These are phyloP conservation scores for Tothia fuscella DNA, from an alignment of 2,329 filamentous ascomycete genomes.

Conservation along the genomic window DNA sequence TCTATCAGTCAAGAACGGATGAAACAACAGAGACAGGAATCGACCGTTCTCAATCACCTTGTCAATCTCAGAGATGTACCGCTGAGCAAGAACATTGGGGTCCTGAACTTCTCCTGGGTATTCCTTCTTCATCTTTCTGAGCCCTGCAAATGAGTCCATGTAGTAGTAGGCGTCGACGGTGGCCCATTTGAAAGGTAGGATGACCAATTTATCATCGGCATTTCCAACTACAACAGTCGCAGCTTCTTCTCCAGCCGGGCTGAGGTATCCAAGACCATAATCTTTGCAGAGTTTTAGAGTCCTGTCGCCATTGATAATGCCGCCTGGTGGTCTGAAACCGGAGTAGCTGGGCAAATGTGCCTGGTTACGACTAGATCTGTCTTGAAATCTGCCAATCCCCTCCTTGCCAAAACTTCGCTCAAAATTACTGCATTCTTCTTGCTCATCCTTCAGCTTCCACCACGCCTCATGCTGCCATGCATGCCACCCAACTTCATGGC, in stretches of 20 bases:
- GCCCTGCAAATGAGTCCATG: slow-evolving; percentile 19
- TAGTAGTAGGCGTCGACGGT: slow-evolving; percentile 24
- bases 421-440: slow-evolving; percentile 18
- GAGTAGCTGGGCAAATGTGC: slow-evolving; percentile 14
- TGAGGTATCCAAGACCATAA: slow-evolving; percentile 20
- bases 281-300: slow-evolving; percentile 20
- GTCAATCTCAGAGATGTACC: slow-evolving; percentile 19
- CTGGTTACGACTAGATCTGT: no score
- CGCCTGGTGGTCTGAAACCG: slow-evolving; percentile 22
- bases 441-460: slow-evolving; percentile 17
- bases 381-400: slow-evolving; percentile 14
- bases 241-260: slow-evolving; percentile 20
- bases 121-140: slow-evolving; percentile 19
- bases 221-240: slow-evolving; percentile 14
- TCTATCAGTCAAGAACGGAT: slow-evolving; percentile 20
- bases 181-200: slow-evolving; percentile 20
- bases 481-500: slow-evolving; percentile 23
- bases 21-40: slow-evolving; percentile 21
- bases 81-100: slow-evolving; percentile 15
- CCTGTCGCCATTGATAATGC: slow-evolving; percentile 19
- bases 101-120: slow-evolving; percentile 14
- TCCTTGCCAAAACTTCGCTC: slow-evolving; percentile 18
- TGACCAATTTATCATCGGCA: slow-evolving; percentile 14
- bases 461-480: slow-evolving; percentile 24
- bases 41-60: slow-evolving; percentile 17